A percentile compares a stretch with the other conserved stretches of the same genome.
phyloP scores from a whole-genome alignment of 2,329 filamentous ascomycete species.

The Pyrenochaeta sp. region DNA sequence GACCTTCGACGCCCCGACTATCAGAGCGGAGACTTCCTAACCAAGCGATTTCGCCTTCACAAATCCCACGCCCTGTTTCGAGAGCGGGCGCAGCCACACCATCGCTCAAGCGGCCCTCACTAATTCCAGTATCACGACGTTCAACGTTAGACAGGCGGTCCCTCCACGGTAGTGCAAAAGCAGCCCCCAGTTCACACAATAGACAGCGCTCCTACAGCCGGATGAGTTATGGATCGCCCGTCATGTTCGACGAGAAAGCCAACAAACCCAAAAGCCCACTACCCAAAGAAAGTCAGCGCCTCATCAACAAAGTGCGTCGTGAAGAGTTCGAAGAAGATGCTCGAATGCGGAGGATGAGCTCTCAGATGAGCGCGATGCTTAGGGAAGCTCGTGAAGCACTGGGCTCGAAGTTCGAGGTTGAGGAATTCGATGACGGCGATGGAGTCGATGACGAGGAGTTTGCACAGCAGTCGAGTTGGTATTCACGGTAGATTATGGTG shows the following conservation, averaged over 20 bases:
- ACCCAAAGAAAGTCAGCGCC: conserved; percentile 73
- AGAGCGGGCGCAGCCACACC: conserved; percentile 27
- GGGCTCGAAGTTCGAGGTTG: conserved; percentile 59
- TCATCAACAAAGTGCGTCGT: conserved; percentile 74
- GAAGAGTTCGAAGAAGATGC: conserved; percentile 82
- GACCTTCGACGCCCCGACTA: conserved; percentile 53
- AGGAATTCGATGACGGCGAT: conserved; percentile 41
- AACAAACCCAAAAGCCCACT: conserved; percentile 40
- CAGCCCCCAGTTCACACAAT: conserved; percentile 15
- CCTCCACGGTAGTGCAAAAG: conserved; percentile 24
- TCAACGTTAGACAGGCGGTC: conserved; percentile 36
- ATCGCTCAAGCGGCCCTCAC: conserved; percentile 46
- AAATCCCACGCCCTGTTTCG: conserved; percentile 46
- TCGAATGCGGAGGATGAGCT: conserved; percentile 80
- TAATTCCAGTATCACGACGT: conserved; percentile 56
- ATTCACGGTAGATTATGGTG: not conserved
- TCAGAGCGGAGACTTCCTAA: conserved; percentile 42
- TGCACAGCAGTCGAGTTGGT: conserved; percentile 2
- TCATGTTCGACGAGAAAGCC: conserved; percentile 27
- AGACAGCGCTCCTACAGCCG: conserved; percentile 39
- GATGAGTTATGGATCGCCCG: conserved; percentile 44
- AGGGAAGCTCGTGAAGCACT: conserved; percentile 86
- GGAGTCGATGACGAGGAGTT: conserved; percentile 4
- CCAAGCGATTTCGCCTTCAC: conserved; percentile 37
- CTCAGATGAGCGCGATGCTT: conserved; percentile 84